These are phyloP conservation scores for Phellopilus nigrolimitatus DNA, from an alignment of 1,284 basidiomycete genomes.

Conservation along the genomic window DNA sequence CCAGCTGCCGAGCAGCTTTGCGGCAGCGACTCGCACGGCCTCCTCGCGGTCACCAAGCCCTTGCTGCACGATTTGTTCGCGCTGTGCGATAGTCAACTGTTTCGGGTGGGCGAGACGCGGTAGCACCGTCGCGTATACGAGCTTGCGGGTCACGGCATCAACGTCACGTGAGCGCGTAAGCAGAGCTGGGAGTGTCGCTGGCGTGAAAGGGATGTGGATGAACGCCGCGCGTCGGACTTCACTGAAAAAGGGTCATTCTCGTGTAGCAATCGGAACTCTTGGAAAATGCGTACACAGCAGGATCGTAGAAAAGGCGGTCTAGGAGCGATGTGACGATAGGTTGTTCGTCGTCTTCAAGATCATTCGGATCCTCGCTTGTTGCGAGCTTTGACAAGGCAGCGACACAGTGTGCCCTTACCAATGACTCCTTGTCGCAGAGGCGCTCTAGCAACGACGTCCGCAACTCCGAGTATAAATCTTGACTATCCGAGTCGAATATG, in stretches of 20 bases:
- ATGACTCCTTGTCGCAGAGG: slow-evolving; percentile 16
- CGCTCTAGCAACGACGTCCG: slow-evolving; percentile 10
- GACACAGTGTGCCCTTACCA: slow-evolving; percentile 15
- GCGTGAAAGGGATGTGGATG: slow-evolving; percentile 68
- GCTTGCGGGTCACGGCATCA: slow-evolving; percentile 77
- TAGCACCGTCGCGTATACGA: slow-evolving; percentile 74
- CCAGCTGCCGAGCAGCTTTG: slow-evolving; percentile 75
- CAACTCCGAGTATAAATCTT: slow-evolving; percentile 18
- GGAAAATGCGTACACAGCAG: slow-evolving; percentile 14
- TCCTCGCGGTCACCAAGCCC: slow-evolving; percentile 88
- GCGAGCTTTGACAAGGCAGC: slow-evolving; percentile 15
- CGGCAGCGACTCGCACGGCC: slow-evolving; percentile 75
- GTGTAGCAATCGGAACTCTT: background rate
- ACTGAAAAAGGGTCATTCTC: slow-evolving; percentile 35
- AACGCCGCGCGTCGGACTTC: slow-evolving; percentile 90
- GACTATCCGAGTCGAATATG: slow-evolving; percentile 12
- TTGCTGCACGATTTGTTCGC: slow-evolving; percentile 73
- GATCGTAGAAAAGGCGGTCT: slow-evolving; percentile 10
- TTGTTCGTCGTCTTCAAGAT: slow-evolving; percentile 18
- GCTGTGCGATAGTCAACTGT: slow-evolving; percentile 68
- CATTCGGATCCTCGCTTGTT: slow-evolving; percentile 18
- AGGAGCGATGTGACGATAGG: slow-evolving; percentile 18
- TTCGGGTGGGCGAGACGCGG: slow-evolving; percentile 58
- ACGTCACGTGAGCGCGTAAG: slow-evolving; percentile 83
- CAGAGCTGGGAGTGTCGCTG: slow-evolving; percentile 59